A percentile compares a stretch with the other conserved stretches of the same genome.
Evolutionary conservation across 257 asterid species (phyloP).

Genomic region (Datura wrightii): DNA sequence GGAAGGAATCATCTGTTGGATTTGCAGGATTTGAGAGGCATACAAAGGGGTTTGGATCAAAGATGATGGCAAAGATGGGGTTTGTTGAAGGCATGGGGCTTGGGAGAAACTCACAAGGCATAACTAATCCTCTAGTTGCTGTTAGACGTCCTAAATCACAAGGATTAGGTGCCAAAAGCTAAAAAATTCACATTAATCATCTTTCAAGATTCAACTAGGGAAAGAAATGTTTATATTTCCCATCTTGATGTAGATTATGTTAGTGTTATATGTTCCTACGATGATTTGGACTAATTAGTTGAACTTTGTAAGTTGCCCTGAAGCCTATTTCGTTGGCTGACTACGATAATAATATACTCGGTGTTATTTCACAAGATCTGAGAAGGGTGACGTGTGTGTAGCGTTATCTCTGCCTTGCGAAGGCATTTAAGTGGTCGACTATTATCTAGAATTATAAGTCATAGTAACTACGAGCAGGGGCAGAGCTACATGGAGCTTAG

Average conservation of each 20-base stretch:
- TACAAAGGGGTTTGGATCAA: conserved; percentile 92
- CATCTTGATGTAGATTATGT: conserved; percentile 20
- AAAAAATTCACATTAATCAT: not conserved
- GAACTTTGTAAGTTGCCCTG: not conserved
- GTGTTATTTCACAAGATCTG: not conserved
- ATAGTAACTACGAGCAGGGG: not conserved
- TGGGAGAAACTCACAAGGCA: conserved; percentile 89
- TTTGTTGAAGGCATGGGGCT: conserved; percentile 85
- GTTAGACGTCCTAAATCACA: conserved; percentile 70
- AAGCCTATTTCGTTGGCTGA: not conserved
- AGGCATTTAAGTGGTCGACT: not conserved
- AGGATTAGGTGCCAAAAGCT: conserved; percentile 71
- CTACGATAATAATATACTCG: not conserved
- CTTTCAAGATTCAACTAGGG: not conserved
- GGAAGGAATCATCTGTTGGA: conserved; percentile 43
- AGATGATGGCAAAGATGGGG: conserved; percentile 93
- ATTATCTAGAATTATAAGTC: not conserved
- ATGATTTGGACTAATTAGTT: not conserved
- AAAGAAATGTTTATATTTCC: conserved; percentile 12
- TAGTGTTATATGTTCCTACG: not conserved
- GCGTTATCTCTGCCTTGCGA: not conserved
- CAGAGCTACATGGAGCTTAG: too few relatives aligned
- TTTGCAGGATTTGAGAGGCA: conserved; percentile 86
- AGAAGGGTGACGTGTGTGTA: not conserved
- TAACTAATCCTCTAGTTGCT: conserved; percentile 73